phyloP scores from a whole-genome alignment of 495 filamentous ascomycete genomes.

The Melanomma pulvis-pyrius region DNA sequence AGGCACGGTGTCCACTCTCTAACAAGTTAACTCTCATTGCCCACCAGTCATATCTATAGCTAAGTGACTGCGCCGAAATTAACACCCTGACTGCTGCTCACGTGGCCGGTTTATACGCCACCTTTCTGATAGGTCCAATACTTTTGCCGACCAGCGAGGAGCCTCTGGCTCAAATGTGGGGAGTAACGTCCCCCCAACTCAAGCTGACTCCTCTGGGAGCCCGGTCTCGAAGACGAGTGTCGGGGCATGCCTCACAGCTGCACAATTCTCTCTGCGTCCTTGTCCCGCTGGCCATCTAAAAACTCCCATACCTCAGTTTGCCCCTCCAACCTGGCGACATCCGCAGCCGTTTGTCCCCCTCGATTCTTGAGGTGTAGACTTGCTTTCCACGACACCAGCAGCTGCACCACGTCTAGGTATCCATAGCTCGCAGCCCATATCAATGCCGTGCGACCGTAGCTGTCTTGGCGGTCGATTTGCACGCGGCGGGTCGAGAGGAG shows the following conservation, averaged over 20 bases:
- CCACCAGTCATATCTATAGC: too few species aligned
- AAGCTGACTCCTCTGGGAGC: constrained; percentile 3
- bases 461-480: constrained; percentile 17
- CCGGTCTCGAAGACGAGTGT: not conserved
- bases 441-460: constrained; percentile 16
- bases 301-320: constrained; percentile 9
- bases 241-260: constrained; percentile 2
- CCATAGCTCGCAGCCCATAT: constrained; percentile 29
- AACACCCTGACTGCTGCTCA: too few species aligned
- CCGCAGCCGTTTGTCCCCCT: constrained; percentile 1
- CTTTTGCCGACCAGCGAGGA: too few species aligned
- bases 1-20: too few species aligned
- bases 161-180: too few species aligned
- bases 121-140: too few species aligned
- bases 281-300: constrained; percentile 3
- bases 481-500: constrained; percentile 11
- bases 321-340: constrained; percentile 8
- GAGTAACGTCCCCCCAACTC: too few species aligned
- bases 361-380: not conserved
- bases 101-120: too few species aligned
- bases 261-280: constrained; percentile 6
- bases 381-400: constrained; percentile 4
- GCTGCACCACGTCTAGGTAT: constrained; percentile 17
- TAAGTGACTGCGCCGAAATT: too few species aligned
- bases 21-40: too few species aligned